Evolutionary conservation across 768 basidiomycete species (phyloP), one percentile per base, ranked within the genome.

Genomic region (Rhodotorula babjevae): DNA sequence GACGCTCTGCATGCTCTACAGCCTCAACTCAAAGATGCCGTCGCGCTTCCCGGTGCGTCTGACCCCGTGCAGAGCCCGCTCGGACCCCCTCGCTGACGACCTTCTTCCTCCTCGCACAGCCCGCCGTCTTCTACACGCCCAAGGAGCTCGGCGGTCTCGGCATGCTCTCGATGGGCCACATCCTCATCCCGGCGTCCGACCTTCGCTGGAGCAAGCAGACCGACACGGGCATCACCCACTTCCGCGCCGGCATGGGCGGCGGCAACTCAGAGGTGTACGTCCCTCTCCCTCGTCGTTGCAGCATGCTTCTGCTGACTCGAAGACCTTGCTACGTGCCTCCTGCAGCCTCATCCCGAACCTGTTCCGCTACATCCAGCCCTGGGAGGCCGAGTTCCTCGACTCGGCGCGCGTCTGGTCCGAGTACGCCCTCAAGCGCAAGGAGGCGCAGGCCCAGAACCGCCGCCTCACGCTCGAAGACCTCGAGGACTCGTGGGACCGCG

Each of bases 131-230:
- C 50, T 52, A 52, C 50, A 52, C 46, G 12, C 94, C 93, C 0
- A 97, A 97, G 88, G 96, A 98, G 85, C 84, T 98, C 46, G 96
- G 95, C 80, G 96, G 95, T 81, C 87, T 98, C 57, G 96, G 96
- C 65, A 97, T 97, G 96, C 84, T 99, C 79, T 97, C 93, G 6
- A 99, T 99, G 96, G 95, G 95, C 21, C 96, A 97, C 81, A 94
- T 99, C 62, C 85, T 99, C 63, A 98, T 99, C 71, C 96, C 96
- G 55, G 95, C 98, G 80, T 94, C 92, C 78, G 96, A 98, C 79
- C 86, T 98, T 46, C 87, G 95, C 68, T 98, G 93, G 93, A 93
- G 91, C 50, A 98, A 96, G 81, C 96, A 99, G 81, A 99, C 96
- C 31, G 95, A 98, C 78, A 89, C 91, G 72, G 91, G 91, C 86